Evolutionary conservation across 495 filamentous ascomycete genomes (phyloP).

Genomic region (Penicillium steckii): DNA sequence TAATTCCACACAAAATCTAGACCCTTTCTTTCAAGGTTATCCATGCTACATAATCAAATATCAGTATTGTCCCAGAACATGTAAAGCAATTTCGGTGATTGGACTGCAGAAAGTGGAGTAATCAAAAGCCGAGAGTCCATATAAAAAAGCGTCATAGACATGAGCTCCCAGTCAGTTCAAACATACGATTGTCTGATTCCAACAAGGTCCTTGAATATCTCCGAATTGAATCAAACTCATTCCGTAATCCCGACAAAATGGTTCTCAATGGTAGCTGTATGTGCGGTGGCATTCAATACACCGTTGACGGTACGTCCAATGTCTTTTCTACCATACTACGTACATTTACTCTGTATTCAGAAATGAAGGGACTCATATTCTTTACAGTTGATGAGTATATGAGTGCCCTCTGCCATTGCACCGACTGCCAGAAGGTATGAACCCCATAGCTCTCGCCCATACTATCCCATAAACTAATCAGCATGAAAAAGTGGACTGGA

Average conservation of each 20-base stretch:
- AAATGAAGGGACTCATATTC: background rate
- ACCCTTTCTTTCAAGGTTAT: too few species aligned
- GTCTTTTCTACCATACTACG: background rate
- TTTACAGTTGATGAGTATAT: constrained; percentile 28
- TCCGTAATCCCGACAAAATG: constrained; percentile 21
- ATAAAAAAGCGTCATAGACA: background rate
- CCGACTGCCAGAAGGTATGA: constrained; percentile 49
- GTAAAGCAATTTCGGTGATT: constrained; percentile 5
- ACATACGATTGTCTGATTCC: constrained; percentile 22
- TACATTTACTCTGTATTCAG: background rate
- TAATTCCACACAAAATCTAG: too few species aligned
- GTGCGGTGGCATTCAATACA: constrained; percentile 38
- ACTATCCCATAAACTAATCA: background rate
- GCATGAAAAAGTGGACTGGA: constrained; percentile 40
- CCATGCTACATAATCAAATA: too few species aligned
- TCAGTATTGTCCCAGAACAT: too few species aligned
- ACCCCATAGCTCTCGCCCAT: background rate
- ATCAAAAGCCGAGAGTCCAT: constrained; percentile 8
- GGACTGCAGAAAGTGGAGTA: background rate
- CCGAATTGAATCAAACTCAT: background rate
- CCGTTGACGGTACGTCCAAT: constrained; percentile 26
- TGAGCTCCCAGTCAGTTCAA: background rate
- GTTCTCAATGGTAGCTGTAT: constrained; percentile 41
- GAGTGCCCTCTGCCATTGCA: constrained; percentile 48
- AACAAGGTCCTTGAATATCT: constrained; percentile 17